phyloP scores from a whole-genome alignment of 768 basidiomycete genomes.

The Dioszegia hungarica region DNA sequence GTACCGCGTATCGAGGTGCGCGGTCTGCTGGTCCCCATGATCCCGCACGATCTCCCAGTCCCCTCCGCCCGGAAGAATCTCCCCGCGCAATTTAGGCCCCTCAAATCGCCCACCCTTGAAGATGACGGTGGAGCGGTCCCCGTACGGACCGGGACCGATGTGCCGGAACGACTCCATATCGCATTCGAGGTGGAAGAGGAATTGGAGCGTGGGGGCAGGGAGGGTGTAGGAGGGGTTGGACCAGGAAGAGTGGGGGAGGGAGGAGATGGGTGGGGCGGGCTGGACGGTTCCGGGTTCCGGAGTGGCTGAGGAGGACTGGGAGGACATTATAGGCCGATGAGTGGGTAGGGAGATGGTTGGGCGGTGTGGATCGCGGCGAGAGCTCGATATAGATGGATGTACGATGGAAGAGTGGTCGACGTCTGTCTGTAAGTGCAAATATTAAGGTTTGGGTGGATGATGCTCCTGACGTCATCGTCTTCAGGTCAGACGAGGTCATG shows the following conservation, averaged over 20 bases:
- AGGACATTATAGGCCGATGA: background rate
- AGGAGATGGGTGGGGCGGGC: slow-evolving; percentile 1
- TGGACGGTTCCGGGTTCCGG: background rate
- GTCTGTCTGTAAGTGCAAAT: too few relatives aligned
- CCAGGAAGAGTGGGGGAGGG: slow-evolving; percentile 3
- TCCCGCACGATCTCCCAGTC: slow-evolving; percentile 33
- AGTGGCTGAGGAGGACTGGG: too few relatives aligned
- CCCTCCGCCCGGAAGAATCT: slow-evolving; percentile 29
- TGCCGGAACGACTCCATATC: slow-evolving; percentile 28
- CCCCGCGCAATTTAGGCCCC: slow-evolving; percentile 24
- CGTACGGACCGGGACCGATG: slow-evolving; percentile 31
- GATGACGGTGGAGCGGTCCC: slow-evolving; percentile 28
- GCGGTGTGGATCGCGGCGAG: background rate
- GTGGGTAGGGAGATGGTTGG: background rate
- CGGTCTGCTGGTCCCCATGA: slow-evolving; percentile 13
- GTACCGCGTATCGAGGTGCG: slow-evolving; percentile 36
- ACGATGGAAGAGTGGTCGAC: too few relatives aligned
- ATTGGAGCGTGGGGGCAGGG: slow-evolving; percentile 10
- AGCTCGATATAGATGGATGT: background rate
- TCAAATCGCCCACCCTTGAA: slow-evolving; percentile 33
- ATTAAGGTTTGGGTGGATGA: too few relatives aligned
- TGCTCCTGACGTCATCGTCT: too few relatives aligned
- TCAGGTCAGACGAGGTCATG: too few relatives aligned
- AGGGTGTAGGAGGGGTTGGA: slow-evolving; percentile 9
- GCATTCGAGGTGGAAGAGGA: slow-evolving; percentile 40